A percentile compares a stretch with the other conserved stretches of the same genome.
These are phyloP conservation scores for Colletotrichum camelliae DNA, from an alignment of 2,329 filamentous ascomycete genomes.

Conservation along the genomic window DNA sequence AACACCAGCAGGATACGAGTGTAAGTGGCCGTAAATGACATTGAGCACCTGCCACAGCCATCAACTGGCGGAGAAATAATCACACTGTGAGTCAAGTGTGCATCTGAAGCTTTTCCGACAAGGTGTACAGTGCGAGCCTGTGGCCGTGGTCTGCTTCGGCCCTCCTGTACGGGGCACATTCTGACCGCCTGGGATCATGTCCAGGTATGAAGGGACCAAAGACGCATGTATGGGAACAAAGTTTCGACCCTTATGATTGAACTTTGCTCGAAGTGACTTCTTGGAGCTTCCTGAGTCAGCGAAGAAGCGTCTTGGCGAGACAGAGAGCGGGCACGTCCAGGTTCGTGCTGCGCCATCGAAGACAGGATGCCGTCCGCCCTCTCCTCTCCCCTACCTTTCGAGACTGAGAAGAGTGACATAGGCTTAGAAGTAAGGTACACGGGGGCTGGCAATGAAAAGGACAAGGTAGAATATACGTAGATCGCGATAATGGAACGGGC, in stretches of 20 bases:
- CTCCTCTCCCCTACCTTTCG: background rate
- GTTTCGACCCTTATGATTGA: background rate
- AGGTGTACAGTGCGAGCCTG: background rate
- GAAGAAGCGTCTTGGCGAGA: background rate
- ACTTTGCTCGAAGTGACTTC: background rate
- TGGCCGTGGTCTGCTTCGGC: background rate
- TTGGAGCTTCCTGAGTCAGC: background rate
- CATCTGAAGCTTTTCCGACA: background rate
- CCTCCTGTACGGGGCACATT: background rate
- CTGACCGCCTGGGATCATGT: background rate
- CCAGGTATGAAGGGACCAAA: background rate
- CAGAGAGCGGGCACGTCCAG: background rate
- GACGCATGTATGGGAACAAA: background rate
- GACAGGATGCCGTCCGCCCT: background rate
- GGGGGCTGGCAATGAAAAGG: fast-evolving
- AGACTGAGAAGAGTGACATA: background rate
- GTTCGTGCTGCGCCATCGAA: background rate
- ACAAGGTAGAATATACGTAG: background rate
- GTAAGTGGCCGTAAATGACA: background rate
- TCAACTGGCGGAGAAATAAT: background rate
- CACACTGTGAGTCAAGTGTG: background rate
- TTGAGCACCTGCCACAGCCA: fast-evolving
- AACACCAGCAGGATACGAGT: background rate
- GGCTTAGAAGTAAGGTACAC: no score
- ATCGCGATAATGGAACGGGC: background rate